Evolutionary conservation across 345 rosid species (phyloP), one percentile per base, ranked within the genome.

Genomic region (Ceriops zippeliana): DNA sequence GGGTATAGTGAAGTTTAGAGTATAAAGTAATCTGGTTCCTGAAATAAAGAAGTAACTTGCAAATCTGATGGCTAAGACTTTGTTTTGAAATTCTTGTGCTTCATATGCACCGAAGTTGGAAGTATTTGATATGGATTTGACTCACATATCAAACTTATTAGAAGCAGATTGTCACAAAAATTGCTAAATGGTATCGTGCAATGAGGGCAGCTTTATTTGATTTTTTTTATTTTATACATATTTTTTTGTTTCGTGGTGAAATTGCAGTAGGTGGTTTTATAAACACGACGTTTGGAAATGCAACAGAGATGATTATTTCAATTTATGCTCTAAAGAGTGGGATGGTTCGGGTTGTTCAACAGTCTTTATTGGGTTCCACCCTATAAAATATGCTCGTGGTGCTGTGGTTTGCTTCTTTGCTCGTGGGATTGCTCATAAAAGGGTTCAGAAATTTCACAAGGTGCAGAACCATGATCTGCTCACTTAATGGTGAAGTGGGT

Each of bases 351-450:
- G 22, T 52, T 52, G 54, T 52, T 52, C 54, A 52, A 80, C 81
- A 84, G 54, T 86, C 97, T 0, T 73, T 91, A 58, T 79, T 91
- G 10, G 97, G 97, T 30, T 91, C 97, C 2, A 91, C 89, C 67
- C 77, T 91, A 58, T 91, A 93, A 17, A 91, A 91, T 71, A 91
- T 91, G 97, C 75, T 91, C 68, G 85, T 91, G 72, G 97, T 91
- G 68, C 97, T 89, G 76, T 96, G 97, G 37, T 89, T 92, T 90
- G 96, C 26, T 87, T 91, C 81, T 89, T 91, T 70, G 77, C 80
- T 52, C 96, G 97, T 8, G 97, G 96, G 21, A 83, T 91, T 75
- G 87, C 77, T 31, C 76, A 65, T 77, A 73, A 75, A 59, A 89
- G 83, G 76, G 92, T 87, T 64, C 97, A 91, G 78, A 82, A 78